Conservation (phyloP, 148 eudicot species). For the Diospyros kaki region DNA sequence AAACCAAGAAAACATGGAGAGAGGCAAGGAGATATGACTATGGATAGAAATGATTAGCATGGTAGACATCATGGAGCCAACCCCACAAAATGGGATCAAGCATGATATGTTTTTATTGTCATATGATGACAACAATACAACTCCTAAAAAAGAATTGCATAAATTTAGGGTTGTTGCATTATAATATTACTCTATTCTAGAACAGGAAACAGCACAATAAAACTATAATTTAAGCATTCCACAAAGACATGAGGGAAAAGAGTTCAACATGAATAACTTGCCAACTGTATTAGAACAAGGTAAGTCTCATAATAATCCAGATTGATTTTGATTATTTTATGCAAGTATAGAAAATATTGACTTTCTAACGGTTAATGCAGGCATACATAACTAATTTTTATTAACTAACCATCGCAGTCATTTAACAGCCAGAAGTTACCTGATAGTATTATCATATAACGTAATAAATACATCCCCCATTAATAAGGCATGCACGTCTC, state of each 20-base stretch:
- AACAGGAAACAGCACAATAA: neutral
- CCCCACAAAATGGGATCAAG: no score
- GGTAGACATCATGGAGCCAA: no score
- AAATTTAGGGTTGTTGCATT: neutral
- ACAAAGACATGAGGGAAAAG: neutral
- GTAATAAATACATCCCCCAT: no score
- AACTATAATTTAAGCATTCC: neutral
- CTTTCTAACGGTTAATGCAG: neutral
- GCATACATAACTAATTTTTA: neutral
- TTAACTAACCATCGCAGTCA: neutral
- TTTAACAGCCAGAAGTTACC: neutral
- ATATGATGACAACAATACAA: no score
- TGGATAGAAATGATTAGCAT: no score
- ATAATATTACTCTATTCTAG: neutral
- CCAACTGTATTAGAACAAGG: neutral
- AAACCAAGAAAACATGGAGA: no score
- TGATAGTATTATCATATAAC: no score
- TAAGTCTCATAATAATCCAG: neutral
- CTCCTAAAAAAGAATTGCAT: neutral
- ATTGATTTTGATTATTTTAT: neutral
- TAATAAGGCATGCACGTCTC: no score
- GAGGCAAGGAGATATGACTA: no score
- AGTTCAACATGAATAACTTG: neutral
- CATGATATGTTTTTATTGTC: no score
- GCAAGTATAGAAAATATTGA: neutral